phyloP scores from a whole-genome alignment of 768 basidiomycete species.

The Mycena pura region DNA sequence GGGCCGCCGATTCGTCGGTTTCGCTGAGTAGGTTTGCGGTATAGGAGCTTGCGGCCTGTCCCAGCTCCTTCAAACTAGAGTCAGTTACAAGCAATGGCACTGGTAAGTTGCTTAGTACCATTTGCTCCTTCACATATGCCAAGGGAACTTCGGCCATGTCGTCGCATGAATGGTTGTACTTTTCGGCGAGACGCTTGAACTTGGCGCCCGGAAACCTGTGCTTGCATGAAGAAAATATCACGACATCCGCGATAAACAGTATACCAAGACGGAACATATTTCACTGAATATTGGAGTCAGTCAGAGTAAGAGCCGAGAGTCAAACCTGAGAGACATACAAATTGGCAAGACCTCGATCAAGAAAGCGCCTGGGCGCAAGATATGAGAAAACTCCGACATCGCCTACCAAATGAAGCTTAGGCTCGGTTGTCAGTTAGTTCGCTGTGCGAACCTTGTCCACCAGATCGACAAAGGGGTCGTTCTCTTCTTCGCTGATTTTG shows the following conservation, averaged over 20 bases:
- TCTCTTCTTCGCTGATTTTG: constrained; percentile 39
- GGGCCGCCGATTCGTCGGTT: constrained; percentile 31
- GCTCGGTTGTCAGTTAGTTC: background rate
- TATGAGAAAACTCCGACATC: constrained; percentile 44
- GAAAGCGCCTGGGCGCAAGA: constrained; percentile 51
- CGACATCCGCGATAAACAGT: background rate
- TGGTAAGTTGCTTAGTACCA: constrained; percentile 42
- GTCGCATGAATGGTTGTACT: constrained; percentile 49
- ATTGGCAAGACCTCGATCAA: constrained; percentile 59
- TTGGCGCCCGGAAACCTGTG: constrained; percentile 64
- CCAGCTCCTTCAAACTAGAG: constrained; percentile 40
- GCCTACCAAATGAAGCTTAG: constrained; percentile 27
- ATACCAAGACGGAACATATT: constrained; percentile 8
- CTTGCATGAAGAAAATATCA: constrained; percentile 21
- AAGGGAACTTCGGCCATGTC: constrained; percentile 55
- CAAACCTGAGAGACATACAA: constrained; percentile 33
- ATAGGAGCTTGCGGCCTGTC: constrained; percentile 37
- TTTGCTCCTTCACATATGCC: constrained; percentile 48
- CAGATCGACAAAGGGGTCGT: constrained; percentile 47
- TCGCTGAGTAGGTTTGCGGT: constrained; percentile 41
- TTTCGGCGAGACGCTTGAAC: constrained; percentile 55
- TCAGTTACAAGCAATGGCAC: too few relatives aligned
- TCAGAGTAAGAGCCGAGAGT: background rate
- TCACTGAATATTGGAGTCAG: background rate
- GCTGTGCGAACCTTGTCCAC: constrained; percentile 33